Base-by-base conservation (phyloP, 2,329 filamentous ascomycete genomes). In the Claviceps sp. region DNA sequence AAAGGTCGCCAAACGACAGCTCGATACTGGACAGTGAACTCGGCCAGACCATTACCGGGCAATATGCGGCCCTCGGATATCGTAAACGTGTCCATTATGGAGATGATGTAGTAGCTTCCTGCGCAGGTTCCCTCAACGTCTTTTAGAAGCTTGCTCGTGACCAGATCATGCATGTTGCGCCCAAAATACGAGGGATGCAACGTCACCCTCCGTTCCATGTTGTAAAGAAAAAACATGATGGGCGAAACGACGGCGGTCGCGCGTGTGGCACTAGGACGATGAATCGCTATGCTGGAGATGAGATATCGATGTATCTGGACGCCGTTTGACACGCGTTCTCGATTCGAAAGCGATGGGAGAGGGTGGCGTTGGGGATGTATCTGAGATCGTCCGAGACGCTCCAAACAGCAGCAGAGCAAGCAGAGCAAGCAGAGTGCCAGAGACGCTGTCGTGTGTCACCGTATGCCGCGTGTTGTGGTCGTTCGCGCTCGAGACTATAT, bases 1-100 rank as follows among this genome's bases (percentile, higher is more conserved):
- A 97, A 98, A 11, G 93, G 93, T 63, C 91, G 82, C 91, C 91
- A 98, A 53, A 98, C 89, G 54, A 98, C 91, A 50, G 93, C 93
- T 55, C 90, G 87, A 67, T 96, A 98, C 62, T 87, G 83, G 47
- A 98, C 89, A 0, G 87, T 95, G 66, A 96, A 98, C 69, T 96
- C 89, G 20, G 93, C 91, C 59, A 94, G 78, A 9, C 90, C 93
- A 56, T 86, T 95, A 8, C 91, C 88, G 3, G 93, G 91, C 52
- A 96, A 79, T 56, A 98, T 91, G 60, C 89, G 85, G 13, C 90
- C 90, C 64, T 95, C 89, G 16, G 89, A 94, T 62, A 97, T 91
- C 60, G 96, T 87, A 62, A 94, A 90, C 48, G 90, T 87, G 68
- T 96, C 90, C 81, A 98, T 91, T 63, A 98, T 94, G 64, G 89